Evolutionary conservation across 495 filamentous ascomycete genomes (phyloP).

Genomic region (Tuber melanosporum): DNA sequence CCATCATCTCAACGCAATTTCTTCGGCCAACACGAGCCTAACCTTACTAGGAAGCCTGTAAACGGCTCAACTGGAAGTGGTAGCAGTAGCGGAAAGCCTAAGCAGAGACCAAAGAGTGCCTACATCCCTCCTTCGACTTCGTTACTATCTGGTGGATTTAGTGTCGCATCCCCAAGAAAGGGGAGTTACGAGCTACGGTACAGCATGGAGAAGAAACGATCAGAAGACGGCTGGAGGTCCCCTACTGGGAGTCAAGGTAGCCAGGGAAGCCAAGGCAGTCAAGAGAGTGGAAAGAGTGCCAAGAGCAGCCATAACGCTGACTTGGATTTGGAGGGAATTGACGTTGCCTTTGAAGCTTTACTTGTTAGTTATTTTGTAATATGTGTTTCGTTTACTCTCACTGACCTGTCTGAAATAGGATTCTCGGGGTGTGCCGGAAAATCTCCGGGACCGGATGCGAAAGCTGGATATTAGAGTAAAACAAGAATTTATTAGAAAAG

Average conservation of each 20-base stretch:
- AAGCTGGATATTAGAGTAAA: conserved; percentile 83
- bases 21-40: conserved; percentile 31
- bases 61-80: conserved; percentile 9
- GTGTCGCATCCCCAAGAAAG: conserved; percentile 28
- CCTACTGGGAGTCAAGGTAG: conserved; percentile 27
- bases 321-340: conserved; percentile 38
- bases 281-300: conserved; percentile 9
- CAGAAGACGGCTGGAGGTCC: conserved; percentile 21
- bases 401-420: conserved; percentile 32
- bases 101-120: conserved; percentile 38
- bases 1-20: conserved; percentile 39
- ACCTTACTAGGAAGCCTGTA: conserved; percentile 23
- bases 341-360: conserved; percentile 40
- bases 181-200: conserved; percentile 30
- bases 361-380: conserved; percentile 28
- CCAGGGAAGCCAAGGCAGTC: conserved; percentile 4
- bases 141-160: conserved; percentile 21
- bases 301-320: conserved; percentile 20
- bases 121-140: conserved; percentile 32
- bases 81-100: conserved; percentile 21
- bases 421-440: conserved; percentile 58
- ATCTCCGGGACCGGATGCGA: conserved; percentile 89
- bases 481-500: conserved; percentile 85
- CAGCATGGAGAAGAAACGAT: conserved; percentile 25
- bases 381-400: conserved; percentile 18